phyloP scores from a whole-genome alignment of 2,329 filamentous ascomycete species.

The Fusarium metavorans region DNA sequence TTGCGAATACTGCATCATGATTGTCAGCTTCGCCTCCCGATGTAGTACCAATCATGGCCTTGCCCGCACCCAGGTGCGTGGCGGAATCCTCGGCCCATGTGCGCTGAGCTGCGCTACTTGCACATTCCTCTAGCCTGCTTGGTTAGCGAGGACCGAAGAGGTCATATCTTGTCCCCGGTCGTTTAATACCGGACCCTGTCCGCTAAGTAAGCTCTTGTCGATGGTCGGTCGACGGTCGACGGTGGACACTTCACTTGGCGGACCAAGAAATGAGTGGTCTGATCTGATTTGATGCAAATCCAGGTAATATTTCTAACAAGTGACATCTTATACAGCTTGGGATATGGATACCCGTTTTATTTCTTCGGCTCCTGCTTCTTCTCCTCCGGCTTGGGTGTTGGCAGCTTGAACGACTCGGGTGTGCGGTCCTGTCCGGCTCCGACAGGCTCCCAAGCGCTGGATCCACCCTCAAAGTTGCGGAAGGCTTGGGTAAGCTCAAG shows the following conservation, averaged over 20 bases:
- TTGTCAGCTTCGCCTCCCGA: conserved; percentile 40
- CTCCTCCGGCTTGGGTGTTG: conserved; percentile 93
- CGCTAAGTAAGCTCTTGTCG: not conserved
- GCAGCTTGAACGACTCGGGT: conserved; percentile 92
- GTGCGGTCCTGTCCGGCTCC: conserved; percentile 79
- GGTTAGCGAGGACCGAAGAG: conserved; percentile 16
- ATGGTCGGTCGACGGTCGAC: conserved; percentile 11
- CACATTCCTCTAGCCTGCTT: conserved; percentile 24
- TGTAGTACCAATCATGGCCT: conserved; percentile 39
- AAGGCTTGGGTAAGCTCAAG: conserved; percentile 98
- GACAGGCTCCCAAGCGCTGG: conserved; percentile 76
- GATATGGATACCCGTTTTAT: conserved; percentile 60
- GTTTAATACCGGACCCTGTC: conserved; percentile 5
- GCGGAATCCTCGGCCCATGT: conserved; percentile 24
- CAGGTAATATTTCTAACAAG: conserved; percentile 48
- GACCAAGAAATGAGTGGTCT: conserved; percentile 19
- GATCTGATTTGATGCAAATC: conserved; percentile 34
- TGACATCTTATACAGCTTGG: conserved; percentile 49
- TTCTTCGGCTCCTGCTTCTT: conserved; percentile 94
- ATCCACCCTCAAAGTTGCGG: conserved; percentile 96
- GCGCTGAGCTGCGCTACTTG: conserved; percentile 17
- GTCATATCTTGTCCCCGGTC: conserved; percentile 12
- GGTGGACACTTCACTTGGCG: conserved; percentile 22
- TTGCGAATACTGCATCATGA: conserved; percentile 30
- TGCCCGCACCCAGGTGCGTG: conserved; percentile 25